These are phyloP conservation scores for Aphanomyces astaci DNA, from an alignment of 352 stramenopile genomes.

Conservation along the genomic window DNA sequence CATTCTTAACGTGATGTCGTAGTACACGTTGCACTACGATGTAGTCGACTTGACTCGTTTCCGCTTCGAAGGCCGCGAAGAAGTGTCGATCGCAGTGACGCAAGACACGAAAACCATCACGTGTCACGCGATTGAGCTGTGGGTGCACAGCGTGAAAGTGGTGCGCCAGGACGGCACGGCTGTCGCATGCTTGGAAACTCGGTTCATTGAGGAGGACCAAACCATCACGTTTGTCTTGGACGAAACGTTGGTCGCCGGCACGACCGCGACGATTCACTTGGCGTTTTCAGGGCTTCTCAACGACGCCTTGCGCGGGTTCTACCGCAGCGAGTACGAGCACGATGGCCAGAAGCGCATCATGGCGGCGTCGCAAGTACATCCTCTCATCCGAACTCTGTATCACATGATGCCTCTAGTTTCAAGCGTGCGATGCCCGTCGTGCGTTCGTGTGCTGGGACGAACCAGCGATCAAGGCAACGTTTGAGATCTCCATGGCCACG, in stretches of 20 bases:
- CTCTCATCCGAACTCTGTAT: neutral
- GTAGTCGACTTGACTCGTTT: slow-evolving; percentile 70
- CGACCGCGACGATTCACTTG: slow-evolving; percentile 36
- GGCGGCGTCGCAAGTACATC: slow-evolving; percentile 43
- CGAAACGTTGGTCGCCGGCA: slow-evolving; percentile 31
- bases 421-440: slow-evolving; percentile 81
- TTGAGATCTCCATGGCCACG: slow-evolving; percentile 88
- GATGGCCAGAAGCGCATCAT: slow-evolving; percentile 89
- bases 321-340: slow-evolving; percentile 89
- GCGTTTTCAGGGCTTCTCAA: slow-evolving; percentile 71
- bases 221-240: slow-evolving; percentile 52
- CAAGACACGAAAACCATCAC: slow-evolving; percentile 71
- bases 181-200: slow-evolving; percentile 40
- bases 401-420: slow-evolving; percentile 36
- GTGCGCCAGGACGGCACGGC: slow-evolving; percentile 25
- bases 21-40: slow-evolving; percentile 68
- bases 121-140: slow-evolving; percentile 93
- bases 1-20: neutral
- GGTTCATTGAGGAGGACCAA: slow-evolving; percentile 44
- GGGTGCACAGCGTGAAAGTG: slow-evolving; percentile 64
- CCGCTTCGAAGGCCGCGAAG: slow-evolving; percentile 64
- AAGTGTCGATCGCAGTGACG: slow-evolving; percentile 42
- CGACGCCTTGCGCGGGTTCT: slow-evolving; percentile 95
- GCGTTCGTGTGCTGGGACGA: slow-evolving; percentile 99
- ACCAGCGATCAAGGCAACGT: slow-evolving; percentile 93